A percentile compares a stretch with the other conserved stretches of the same genome.
phyloP scores from a whole-genome alignment of 192 early-diverging fungal genomes.

The Backusella circina region DNA sequence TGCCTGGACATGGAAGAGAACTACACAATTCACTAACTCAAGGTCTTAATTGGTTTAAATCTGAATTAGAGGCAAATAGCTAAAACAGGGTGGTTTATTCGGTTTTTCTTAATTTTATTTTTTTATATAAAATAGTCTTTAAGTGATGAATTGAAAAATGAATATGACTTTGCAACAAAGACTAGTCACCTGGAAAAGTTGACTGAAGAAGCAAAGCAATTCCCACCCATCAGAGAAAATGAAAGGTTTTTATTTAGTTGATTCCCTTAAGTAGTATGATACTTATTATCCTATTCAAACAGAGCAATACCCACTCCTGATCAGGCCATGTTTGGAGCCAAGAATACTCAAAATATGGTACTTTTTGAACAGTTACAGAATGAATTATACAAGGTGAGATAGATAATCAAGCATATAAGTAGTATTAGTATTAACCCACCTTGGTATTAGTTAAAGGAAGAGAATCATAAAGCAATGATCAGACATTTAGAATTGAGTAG shows the following conservation, averaged over 20 bases:
- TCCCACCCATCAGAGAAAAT: neutral
- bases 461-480: neutral
- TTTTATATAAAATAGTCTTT: neutral
- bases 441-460: neutral
- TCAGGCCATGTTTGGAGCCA: neutral
- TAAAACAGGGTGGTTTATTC: neutral
- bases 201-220: neutral
- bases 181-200: conserved; percentile 1
- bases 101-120: neutral
- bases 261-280: neutral
- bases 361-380: neutral
- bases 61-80: neutral
- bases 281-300: neutral
- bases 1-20: neutral
- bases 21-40: neutral
- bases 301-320: neutral
- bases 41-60: neutral
- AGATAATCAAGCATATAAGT: neutral
- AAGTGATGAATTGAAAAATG: neutral
- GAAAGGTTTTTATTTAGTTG: neutral
- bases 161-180: neutral
- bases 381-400: neutral
- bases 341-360: neutral
- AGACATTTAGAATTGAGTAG: neutral
- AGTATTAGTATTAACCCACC: too few species aligned